These are phyloP conservation scores for Eutypa lata DNA, from an alignment of 2,329 filamentous ascomycete species.

Conservation along the genomic window DNA sequence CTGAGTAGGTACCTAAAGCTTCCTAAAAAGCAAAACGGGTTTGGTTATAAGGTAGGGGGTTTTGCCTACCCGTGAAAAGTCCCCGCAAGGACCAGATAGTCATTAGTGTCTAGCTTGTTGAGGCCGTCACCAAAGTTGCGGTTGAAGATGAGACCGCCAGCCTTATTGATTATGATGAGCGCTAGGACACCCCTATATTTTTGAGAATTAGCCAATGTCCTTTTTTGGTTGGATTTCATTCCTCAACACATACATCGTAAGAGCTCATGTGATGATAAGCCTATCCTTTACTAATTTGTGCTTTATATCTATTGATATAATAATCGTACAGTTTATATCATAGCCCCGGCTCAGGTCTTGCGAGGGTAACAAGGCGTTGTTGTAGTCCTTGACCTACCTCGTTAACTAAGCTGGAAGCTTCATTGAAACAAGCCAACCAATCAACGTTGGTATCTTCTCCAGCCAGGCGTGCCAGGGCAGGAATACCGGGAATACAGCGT, in stretches of 20 bases:
- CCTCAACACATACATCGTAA: background rate
- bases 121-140: conserved; percentile 86
- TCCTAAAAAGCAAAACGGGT: conserved; percentile 23
- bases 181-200: conserved; percentile 80
- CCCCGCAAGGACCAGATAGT: conserved; percentile 93
- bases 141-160: conserved; percentile 93
- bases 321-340: background rate
- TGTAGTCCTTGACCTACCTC: no score
- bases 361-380: no score
- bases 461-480: no score
- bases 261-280: background rate
- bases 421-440: background rate
- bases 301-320: background rate
- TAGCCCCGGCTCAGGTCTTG: background rate
- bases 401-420: background rate
- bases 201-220: conserved; percentile 5
- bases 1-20: no score
- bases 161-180: conserved; percentile 98
- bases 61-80: conserved; percentile 83
- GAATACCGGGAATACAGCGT: no score
- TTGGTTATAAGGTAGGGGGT: no score
- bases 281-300: background rate
- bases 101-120: conserved; percentile 87
- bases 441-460: background rate
- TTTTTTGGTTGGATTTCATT: background rate